Percentiles rank a stretch among this genome's conserved stretches.
phyloP scores from a whole-genome alignment of 805 yeast species.

The Ogataea pignaliae region DNA sequence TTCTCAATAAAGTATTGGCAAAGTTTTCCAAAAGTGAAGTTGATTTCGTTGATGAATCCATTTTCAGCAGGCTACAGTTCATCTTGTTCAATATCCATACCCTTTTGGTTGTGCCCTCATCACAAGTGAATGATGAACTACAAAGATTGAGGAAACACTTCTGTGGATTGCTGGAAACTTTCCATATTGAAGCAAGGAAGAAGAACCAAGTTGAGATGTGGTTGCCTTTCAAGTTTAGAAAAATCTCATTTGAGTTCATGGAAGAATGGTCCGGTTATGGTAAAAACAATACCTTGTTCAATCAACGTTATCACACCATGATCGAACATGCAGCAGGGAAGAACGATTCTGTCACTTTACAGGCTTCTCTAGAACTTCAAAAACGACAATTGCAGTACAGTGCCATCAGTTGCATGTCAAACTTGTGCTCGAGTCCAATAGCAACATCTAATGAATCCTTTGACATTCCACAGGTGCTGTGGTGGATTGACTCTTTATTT shows the following conservation, averaged over 20 bases:
- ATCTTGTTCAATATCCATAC: slow-evolving; percentile 59
- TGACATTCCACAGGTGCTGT: slow-evolving; percentile 61
- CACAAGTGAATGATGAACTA: slow-evolving; percentile 64
- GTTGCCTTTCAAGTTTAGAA: slow-evolving; percentile 84
- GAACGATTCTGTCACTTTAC: slow-evolving; percentile 45
- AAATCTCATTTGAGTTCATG: slow-evolving; percentile 73
- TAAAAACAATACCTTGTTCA: slow-evolving; percentile 51
- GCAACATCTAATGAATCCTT: slow-evolving; percentile 51
- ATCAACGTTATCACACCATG: slow-evolving; percentile 62
- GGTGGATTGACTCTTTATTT: slow-evolving; percentile 79
- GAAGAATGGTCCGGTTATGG: slow-evolving; percentile 97
- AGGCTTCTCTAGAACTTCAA: slow-evolving; percentile 79
- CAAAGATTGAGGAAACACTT: slow-evolving; percentile 80
- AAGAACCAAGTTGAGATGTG: slow-evolving; percentile 45
- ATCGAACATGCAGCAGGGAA: slow-evolving; percentile 34
- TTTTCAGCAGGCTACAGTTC: slow-evolving; percentile 56
- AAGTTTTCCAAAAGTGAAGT: slow-evolving; percentile 49
- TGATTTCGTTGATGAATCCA: slow-evolving; percentile 62
- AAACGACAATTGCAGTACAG: slow-evolving; percentile 63
- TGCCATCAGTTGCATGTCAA: slow-evolving; percentile 80
- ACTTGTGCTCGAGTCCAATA: slow-evolving; percentile 71
- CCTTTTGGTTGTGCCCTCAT: slow-evolving; percentile 45
- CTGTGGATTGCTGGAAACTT: slow-evolving; percentile 73
- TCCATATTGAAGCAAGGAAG: slow-evolving; percentile 53
- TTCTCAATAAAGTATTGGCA: slow-evolving; percentile 63